Base-by-base conservation (phyloP, 2,329 filamentous ascomycete species). In the Plenodomus lindquistii region DNA sequence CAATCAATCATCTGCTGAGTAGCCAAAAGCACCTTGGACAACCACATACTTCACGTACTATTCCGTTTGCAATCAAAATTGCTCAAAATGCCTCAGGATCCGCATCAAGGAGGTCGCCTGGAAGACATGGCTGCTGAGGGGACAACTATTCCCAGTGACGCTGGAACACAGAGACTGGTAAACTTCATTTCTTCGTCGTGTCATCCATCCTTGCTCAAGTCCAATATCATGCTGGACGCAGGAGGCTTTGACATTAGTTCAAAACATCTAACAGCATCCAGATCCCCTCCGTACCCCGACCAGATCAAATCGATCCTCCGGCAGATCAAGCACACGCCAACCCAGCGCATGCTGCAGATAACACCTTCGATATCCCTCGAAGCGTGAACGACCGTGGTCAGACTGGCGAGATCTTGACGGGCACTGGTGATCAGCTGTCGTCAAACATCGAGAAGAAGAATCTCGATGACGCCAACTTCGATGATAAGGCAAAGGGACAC, bases 261-360 rank as follows among this genome's bases (percentile, higher is more conserved):
- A 18, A 43, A 2, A 46, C 15, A 50, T 18, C 16, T 21, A 5
- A 13, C 15, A 24, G 22, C 22, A 24, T 3, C 54, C 67, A 67
- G 40, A 77, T 81, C 50, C 76, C 77, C 13, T 80, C 79, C 2
- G 72, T 76, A 2, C 72, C 78, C 19, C 74, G 76, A 6, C 77
- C 77, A 1, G 76, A 79, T 54, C 76, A 81, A 52, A 63, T 65
- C 37, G 66, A 74, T 35, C 60, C 71, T 5, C 36, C 37, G 10
- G 37, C 52, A 17, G 51, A 59, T 37, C 70, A 62, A 46, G 64
- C 74, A 38, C 59, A 62, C 21, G 63, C 73, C 35, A 67, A 72
- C 19, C 67, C 71, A 20, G 73, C 73, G n/a, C 66, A 69, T 16
- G 78, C 77, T 0, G 78, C 75, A 7, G 75, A 78, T 49, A 81